Conservation (phyloP, 2,329 filamentous ascomycete genomes). For the Colletotrichum sp. region DNA sequence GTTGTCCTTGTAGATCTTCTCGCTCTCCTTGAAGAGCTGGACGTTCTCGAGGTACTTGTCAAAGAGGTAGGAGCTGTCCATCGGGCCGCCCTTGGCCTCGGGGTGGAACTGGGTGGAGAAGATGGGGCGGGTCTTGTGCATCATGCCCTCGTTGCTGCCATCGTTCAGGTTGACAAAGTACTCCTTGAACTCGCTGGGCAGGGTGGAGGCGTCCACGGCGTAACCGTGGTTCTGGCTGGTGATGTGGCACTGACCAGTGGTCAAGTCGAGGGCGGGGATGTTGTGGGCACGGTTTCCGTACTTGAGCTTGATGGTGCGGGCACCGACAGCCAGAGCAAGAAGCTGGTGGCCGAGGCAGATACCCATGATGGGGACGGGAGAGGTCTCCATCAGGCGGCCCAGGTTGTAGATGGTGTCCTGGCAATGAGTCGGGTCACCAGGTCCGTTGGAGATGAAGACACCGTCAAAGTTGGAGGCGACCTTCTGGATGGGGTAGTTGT, state of each 20-base stretch:
- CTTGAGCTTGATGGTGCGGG: conserved; percentile 94
- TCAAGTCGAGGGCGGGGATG: conserved; percentile 93
- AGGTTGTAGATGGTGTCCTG: conserved; percentile 94
- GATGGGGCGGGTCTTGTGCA: conserved; percentile 94
- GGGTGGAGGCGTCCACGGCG: conserved; percentile 84
- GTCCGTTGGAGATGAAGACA: conserved; percentile 98
- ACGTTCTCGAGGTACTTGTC: conserved; percentile 95
- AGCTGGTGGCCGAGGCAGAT: conserved; percentile 98
- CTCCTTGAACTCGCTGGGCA: conserved; percentile 90
- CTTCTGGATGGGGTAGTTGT: conserved; percentile 98
- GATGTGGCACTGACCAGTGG: conserved; percentile 97
- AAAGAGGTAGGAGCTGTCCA: conserved; percentile 95
- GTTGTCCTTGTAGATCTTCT: conserved; percentile 83
- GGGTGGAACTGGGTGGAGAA: conserved; percentile 99
- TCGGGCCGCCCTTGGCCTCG: conserved; percentile 94
- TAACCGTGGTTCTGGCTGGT: conserved; percentile 99
- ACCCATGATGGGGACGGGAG: conserved; percentile 92
- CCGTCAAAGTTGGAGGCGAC: conserved; percentile 97
- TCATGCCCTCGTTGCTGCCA: conserved; percentile 95
- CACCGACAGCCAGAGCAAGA: conserved; percentile 86
- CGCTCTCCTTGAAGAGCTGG: conserved; percentile 83
- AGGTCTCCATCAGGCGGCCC: conserved; percentile 86
- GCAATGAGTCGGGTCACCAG: conserved; percentile 97
- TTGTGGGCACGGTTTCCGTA: conserved; percentile 99
- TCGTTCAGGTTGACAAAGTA: conserved; percentile 99